Conservation (phyloP, 768 basidiomycete genomes). For the Tulasnella sp. region DNA sequence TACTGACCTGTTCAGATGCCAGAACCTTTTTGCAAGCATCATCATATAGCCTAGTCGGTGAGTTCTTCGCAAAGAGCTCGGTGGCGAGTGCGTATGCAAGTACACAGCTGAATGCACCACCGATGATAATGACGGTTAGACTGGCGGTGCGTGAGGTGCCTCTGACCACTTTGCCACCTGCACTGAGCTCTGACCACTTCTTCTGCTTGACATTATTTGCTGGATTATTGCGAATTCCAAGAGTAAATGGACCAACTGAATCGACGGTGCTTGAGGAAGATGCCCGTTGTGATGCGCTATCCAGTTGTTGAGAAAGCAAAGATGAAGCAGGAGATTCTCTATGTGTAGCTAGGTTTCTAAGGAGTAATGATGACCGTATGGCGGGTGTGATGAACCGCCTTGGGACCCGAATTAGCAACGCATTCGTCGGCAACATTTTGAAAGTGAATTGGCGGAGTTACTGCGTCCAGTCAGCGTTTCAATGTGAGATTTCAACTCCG, state of each 20-base stretch:
- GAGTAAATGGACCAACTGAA: slow-evolving; percentile 62
- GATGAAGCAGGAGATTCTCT: slow-evolving; percentile 35
- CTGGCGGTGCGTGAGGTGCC: slow-evolving; percentile 39
- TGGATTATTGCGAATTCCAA: slow-evolving; percentile 49
- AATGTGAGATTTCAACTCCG: not conserved
- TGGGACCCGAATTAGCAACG: not conserved
- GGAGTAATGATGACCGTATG: not conserved
- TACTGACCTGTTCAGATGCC: slow-evolving; percentile 33
- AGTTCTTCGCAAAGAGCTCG: slow-evolving; percentile 79
- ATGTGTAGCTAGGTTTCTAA: slow-evolving; percentile 36
- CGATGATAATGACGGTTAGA: slow-evolving; percentile 46
- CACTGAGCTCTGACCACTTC: slow-evolving; percentile 69
- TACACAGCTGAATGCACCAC: slow-evolving; percentile 67
- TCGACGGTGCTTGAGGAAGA: slow-evolving; percentile 26
- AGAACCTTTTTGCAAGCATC: slow-evolving; percentile 41
- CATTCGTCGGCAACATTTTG: not conserved
- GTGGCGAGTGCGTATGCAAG: slow-evolving; percentile 68
- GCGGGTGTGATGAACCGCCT: not conserved
- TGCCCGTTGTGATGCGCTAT: slow-evolving; percentile 21
- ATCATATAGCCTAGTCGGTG: slow-evolving; percentile 67
- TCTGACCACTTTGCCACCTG: slow-evolving; percentile 56
- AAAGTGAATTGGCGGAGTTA: not conserved
- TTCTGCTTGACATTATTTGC: slow-evolving; percentile 43
- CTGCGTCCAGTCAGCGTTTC: not conserved
- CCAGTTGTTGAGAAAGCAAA: slow-evolving; percentile 49